phyloP scores from a whole-genome alignment of 2,329 filamentous ascomycete species.

The Bretziella fagacearum region DNA sequence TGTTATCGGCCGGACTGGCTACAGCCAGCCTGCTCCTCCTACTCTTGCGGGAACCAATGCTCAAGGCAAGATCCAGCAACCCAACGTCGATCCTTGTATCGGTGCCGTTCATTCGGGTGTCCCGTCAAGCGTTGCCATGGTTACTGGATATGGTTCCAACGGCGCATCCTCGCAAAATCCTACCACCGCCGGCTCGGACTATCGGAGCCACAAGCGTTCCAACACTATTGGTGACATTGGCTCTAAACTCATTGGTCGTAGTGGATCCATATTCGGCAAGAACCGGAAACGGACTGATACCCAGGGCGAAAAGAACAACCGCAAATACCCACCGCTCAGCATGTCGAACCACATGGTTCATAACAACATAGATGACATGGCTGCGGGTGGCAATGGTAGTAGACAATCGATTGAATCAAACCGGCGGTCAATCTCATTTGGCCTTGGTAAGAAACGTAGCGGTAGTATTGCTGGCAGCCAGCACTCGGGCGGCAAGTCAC shows the following conservation, averaged over 20 bases:
- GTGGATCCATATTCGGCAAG: conserved; percentile 57
- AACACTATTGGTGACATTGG: conserved; percentile 67
- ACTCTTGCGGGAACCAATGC: conserved; percentile 76
- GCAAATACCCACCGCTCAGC: conserved; percentile 75
- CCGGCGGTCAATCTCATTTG: conserved; percentile 53
- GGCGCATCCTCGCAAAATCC: conserved; percentile 26
- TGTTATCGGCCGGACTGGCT: conserved; percentile 44
- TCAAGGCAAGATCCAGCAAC: conserved; percentile 79
- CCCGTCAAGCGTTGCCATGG: conserved; percentile 40
- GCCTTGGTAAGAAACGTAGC: conserved; percentile 52
- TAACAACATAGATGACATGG: conserved; percentile 29
- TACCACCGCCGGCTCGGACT: conserved; percentile 20
- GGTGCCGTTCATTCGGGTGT: conserved; percentile 25
- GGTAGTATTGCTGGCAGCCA: conserved; percentile 46
- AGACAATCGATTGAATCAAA: conserved; percentile 55
- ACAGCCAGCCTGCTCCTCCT: conserved; percentile 76
- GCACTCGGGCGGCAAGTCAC: conserved; percentile 38
- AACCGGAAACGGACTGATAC: conserved; percentile 34
- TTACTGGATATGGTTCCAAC: conserved; percentile 40
- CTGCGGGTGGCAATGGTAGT: conserved; percentile 21
- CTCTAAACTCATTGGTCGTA: conserved; percentile 70
- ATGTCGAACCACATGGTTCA: conserved; percentile 44
- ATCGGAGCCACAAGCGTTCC: conserved; percentile 48
- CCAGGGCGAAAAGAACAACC: conserved; percentile 30
- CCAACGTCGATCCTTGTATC: conserved; percentile 42